Base-by-base conservation (phyloP, 78 protist genomes). In the Tieghemostelium lacteum region DNA sequence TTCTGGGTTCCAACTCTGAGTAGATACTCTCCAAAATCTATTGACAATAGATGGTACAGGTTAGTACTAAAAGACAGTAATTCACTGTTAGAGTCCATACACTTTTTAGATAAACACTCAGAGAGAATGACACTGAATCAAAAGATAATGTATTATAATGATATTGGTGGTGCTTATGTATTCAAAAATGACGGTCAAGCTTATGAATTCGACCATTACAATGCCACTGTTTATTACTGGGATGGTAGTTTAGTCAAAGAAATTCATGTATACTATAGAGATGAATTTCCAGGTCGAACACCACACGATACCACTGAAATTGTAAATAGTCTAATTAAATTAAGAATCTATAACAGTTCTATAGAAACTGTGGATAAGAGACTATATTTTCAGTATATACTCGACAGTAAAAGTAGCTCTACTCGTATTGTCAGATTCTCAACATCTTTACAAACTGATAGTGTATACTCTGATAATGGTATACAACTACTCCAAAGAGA, bases 141-240 rank as follows among this genome's bases (percentile, higher is more conserved):
- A 71, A 24, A 71, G 24, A 17, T 71, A 7, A 14, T 71, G 8
- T 8, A 33, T 0, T 71, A 71, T 50, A 8, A 2, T 19, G 77
- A 71, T 50, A 22, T 22, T 71, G 77, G 77, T 71, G 77, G 77
- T 52, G 77, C 77, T 7, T 71, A 71, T 50, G 20, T 45, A 31
- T 71, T 71, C 42, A 31, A 52, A 31, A 50, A 17, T 3, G 22
- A 29, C 19, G 37, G 33, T 17, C n/a, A 28, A 22, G 29, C 50
- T 10, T 6, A 45, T 14, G 52, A 45, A 45, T 10, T 45, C 10
- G 52, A 45, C 10, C 6, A 14, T 6, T 6, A 14, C n/a, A 45
- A 45, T 45, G n/a, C n/a, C n/a, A n/a, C n/a, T n/a, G n/a, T n/a
- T n/a, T n/a, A n/a, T n/a, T n/a, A n/a, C n/a, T n/a, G n/a, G n/a